Percentiles rank a stretch among this genome's conserved stretches.
These are phyloP conservation scores for Saccharomycopsis selenospora DNA, from an alignment of 805 yeast genomes.

Conservation along the genomic window DNA sequence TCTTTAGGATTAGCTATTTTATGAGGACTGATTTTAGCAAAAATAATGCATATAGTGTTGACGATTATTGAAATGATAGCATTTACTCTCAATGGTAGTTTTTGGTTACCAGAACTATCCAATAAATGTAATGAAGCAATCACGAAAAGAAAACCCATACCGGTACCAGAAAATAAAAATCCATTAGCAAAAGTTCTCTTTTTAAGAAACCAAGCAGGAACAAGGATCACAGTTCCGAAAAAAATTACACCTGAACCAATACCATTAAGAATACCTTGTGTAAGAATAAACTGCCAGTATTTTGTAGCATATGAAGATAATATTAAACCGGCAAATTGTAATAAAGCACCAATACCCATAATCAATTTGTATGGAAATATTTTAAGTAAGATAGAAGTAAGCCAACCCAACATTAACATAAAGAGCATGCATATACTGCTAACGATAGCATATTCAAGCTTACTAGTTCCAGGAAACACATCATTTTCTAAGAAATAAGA, in stretches of 20 bases:
- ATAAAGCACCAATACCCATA: constrained; percentile 31
- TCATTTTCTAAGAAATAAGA: constrained; percentile 46
- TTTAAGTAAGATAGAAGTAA: constrained; percentile 4
- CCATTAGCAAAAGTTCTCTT: constrained; percentile 45
- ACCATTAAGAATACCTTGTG: constrained; percentile 49
- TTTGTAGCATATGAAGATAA: constrained; percentile 45
- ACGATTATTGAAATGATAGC: constrained; percentile 35
- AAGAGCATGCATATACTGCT: constrained; percentile 55
- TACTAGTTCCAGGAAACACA: constrained; percentile 46
- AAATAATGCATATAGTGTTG: constrained; percentile 33
- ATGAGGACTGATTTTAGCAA: constrained; percentile 40
- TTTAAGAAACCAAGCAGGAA: constrained; percentile 50
- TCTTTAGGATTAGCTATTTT: constrained; percentile 26
- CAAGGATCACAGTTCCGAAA: constrained; percentile 42
- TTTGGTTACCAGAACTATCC: constrained; percentile 34
- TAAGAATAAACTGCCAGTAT: constrained; percentile 43
- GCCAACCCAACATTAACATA: constrained; percentile 13
- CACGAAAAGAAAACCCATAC: constrained; percentile 40
- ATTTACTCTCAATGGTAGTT: constrained; percentile 41
- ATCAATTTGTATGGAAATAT: constrained; percentile 13
- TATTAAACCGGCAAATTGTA: constrained; percentile 42
- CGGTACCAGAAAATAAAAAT: constrained; percentile 43
- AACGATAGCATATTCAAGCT: constrained; percentile 54
- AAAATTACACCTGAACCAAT: constrained; percentile 43
- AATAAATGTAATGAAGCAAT: constrained; percentile 38